A percentile compares a stretch with the other conserved stretches of the same genome.
phyloP scores from a whole-genome alignment of 148 eudicot species.

The Rhododendron molle region DNA sequence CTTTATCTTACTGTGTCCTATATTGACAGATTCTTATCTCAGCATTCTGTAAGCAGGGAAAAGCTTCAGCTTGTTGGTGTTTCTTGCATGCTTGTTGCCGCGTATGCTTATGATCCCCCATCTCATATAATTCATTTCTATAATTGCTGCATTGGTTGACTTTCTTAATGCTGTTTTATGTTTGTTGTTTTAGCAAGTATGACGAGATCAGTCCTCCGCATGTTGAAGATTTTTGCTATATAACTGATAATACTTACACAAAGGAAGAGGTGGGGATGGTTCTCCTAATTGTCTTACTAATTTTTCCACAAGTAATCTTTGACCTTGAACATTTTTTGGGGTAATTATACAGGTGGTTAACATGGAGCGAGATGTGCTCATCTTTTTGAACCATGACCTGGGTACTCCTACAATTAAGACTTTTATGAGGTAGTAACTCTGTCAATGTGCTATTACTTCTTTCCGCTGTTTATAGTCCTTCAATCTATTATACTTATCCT shows the following conservation, averaged over 20 bases:
- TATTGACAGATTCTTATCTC: conserved; percentile 42
- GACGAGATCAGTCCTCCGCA: conserved; percentile 63
- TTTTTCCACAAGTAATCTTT: neutral
- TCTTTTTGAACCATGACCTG: conserved; percentile 23
- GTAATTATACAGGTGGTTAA: conserved; percentile 31
- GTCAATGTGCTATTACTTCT: neutral
- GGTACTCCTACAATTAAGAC: conserved; percentile 54
- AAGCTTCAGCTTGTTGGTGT: conserved; percentile 6
- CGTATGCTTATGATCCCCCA: neutral
- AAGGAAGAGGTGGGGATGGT: conserved; percentile 1
- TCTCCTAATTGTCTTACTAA: neutral
- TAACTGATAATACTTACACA: conserved; percentile 23
- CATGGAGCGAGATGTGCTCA: conserved; percentile 42
- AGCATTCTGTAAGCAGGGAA: neutral
- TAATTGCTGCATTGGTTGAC: neutral
- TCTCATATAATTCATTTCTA: neutral
- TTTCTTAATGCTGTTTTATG: neutral
- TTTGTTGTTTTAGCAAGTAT: conserved; percentile 36
- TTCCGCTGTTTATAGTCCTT: neutral
- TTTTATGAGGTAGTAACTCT: conserved; percentile 40
- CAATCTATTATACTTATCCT: neutral
- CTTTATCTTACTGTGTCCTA: conserved; percentile 43
- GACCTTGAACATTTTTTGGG: neutral
- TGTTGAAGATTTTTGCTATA: conserved; percentile 51
- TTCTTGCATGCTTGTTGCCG: neutral